Conservation (phyloP, 129 eudicot species). For the Helianthus annuus region DNA sequence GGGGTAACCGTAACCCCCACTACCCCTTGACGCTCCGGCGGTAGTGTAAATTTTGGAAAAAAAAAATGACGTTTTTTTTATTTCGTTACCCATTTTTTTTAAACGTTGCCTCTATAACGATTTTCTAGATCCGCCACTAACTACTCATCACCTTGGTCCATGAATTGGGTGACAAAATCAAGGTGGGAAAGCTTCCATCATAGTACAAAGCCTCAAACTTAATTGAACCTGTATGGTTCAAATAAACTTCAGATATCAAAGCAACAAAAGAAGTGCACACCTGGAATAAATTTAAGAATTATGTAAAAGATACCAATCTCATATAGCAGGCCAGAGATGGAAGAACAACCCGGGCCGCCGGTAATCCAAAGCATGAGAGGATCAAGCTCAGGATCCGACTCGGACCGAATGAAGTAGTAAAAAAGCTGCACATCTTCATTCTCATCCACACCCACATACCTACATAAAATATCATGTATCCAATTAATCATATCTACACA, state of each 20-base stretch:
- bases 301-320: conserved; percentile 15
- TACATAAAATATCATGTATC: background rate
- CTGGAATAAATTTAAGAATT: background rate
- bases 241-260: background rate
- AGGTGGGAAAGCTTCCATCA: conserved; percentile 51
- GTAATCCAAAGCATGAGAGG: conserved; percentile 35
- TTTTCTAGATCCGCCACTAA: no score
- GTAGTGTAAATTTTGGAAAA: no score
- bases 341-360: conserved; percentile 37
- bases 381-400: conserved; percentile 27
- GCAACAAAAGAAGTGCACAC: background rate
- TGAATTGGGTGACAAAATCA: background rate
- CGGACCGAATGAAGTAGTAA: conserved; percentile 29
- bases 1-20: no score
- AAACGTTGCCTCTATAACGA: no score
- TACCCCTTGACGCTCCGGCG: no score
- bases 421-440: conserved; percentile 32
- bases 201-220: conserved; percentile 27
- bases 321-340: conserved; percentile 22
- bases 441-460: conserved; percentile 29
- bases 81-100: no score
- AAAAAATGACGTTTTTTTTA: no score
- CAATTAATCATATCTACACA: no score
- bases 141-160: conserved; percentile 1
- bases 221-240: conserved; percentile 39